Conservation (phyloP, 148 eudicot genomes). For the Silene latifolia region DNA sequence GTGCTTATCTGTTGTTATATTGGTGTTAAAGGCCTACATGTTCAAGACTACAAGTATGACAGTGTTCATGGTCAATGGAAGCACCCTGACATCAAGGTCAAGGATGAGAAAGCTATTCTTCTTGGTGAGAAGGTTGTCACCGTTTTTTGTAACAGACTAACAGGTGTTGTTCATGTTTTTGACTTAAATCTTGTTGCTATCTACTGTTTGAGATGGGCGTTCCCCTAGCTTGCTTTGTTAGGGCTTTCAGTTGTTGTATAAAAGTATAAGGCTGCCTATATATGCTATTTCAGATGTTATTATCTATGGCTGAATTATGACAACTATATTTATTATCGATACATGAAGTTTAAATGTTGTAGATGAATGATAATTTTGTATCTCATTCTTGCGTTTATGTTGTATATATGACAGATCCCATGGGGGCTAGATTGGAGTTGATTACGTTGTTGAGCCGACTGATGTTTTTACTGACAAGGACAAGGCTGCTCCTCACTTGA, state of each 20-base stretch:
- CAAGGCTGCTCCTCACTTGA: slow-evolving; percentile 71
- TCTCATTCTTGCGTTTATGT: background rate
- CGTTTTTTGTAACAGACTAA: slow-evolving; percentile 50
- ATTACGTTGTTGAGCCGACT: slow-evolving; percentile 61
- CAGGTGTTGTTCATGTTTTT: slow-evolving; percentile 16
- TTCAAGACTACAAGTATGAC: slow-evolving; percentile 86
- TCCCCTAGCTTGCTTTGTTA: too few species aligned
- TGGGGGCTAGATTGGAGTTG: slow-evolving; percentile 56
- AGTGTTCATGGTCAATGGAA: slow-evolving; percentile 87
- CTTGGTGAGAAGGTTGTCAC: slow-evolving; percentile 68
- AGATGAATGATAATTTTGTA: too few species aligned
- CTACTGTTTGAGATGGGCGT: too few species aligned
- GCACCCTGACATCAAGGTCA: slow-evolving; percentile 68
- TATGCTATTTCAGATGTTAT: too few species aligned
- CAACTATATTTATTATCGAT: too few species aligned
- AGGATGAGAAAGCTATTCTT: slow-evolving; percentile 78
- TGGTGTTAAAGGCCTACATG: slow-evolving; percentile 61
- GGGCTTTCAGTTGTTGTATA: too few species aligned
- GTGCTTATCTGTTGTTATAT: background rate
- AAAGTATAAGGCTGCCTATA: too few species aligned
- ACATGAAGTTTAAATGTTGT: too few species aligned
- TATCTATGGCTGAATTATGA: too few species aligned
- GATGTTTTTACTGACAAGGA: slow-evolving; percentile 72
- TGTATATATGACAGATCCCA: slow-evolving; percentile 44
- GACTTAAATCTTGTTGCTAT: too few species aligned